Evolutionary conservation across 2,329 filamentous ascomycete species (phyloP).

Genomic region (Teratosphaeria gauchensis): DNA sequence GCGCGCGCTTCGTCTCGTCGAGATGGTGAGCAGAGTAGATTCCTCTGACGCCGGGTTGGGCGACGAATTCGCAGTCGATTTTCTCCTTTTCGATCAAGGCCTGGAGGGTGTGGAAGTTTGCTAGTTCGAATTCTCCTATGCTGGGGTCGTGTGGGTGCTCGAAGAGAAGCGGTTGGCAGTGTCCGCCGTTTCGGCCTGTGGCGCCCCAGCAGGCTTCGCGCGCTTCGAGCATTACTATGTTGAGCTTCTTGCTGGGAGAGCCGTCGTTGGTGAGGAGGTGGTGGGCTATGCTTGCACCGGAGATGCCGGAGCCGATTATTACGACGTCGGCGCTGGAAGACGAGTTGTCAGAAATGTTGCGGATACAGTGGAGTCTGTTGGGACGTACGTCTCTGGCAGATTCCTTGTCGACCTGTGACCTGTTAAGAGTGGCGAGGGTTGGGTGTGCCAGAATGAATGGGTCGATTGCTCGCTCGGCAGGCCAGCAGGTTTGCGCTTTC

Average conservation of each 20-base stretch:
- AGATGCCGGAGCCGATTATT: constrained; percentile 66
- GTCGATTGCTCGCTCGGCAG: constrained; percentile 18
- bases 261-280: constrained; percentile 35
- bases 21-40: constrained; percentile 51
- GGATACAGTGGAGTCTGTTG: background rate
- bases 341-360: background rate
- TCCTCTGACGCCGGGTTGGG: constrained; percentile 53
- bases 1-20: constrained; percentile 39
- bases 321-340: constrained; percentile 51
- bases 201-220: constrained; percentile 73
- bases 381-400: constrained; percentile 40
- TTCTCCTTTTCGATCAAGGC: constrained; percentile 46
- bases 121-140: constrained; percentile 62
- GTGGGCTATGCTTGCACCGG: constrained; percentile 61
- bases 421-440: constrained; percentile 54
- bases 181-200: constrained; percentile 59
- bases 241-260: constrained; percentile 27
- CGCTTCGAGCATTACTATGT: constrained; percentile 66
- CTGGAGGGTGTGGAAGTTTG: constrained; percentile 53
- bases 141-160: constrained; percentile 40
- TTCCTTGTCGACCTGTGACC: constrained; percentile 58
- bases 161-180: constrained; percentile 67
- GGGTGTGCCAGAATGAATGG: constrained; percentile 62
- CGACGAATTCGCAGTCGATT: constrained; percentile 62
- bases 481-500: constrained; percentile 10